Evolutionary conservation across 352 stramenopile genomes (phyloP).

Genomic region (Globisporangium iwayamae): DNA sequence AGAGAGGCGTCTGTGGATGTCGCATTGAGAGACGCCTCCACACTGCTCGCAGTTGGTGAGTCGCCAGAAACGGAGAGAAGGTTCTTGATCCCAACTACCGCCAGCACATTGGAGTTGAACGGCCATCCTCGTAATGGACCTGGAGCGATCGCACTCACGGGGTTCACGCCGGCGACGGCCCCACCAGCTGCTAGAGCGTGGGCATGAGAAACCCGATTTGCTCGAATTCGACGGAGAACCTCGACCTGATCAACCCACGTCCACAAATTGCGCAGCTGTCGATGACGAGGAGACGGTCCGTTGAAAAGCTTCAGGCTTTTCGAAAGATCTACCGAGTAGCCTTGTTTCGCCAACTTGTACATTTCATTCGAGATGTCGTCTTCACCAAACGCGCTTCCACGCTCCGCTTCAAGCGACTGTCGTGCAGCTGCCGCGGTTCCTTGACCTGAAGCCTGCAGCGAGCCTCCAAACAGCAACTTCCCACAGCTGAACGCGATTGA

Average conservation of each 20-base stretch:
- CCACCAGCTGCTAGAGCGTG: conserved; percentile 24
- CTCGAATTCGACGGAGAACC: conserved; percentile 57
- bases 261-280: conserved; percentile 66
- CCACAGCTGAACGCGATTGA: conserved; percentile 74
- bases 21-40: conserved; percentile 12
- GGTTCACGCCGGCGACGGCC: conserved; percentile 21
- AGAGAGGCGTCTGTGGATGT: conserved; percentile 18
- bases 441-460: conserved; percentile 22
- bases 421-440: conserved; percentile 37
- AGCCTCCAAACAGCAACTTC: conserved; percentile 60
- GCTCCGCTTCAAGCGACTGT: conserved; percentile 31
- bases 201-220: conserved; percentile 46
- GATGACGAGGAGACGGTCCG: conserved; percentile 29
- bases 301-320: conserved; percentile 78
- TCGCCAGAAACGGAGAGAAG: conserved; percentile 35
- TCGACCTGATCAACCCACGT: conserved; percentile 86
- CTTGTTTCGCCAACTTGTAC: conserved; percentile 66
- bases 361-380: conserved; percentile 78
- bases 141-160: conserved; percentile 17
- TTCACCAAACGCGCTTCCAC: conserved; percentile 22
- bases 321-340: conserved; percentile 73
- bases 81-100: conserved; percentile 63
- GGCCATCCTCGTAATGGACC: conserved; percentile 69
- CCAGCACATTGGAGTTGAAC: conserved; percentile 58
- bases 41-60: conserved; percentile 14